Conservation (phyloP, 352 stramenopile genomes). For the Pythium chondricola region DNA sequence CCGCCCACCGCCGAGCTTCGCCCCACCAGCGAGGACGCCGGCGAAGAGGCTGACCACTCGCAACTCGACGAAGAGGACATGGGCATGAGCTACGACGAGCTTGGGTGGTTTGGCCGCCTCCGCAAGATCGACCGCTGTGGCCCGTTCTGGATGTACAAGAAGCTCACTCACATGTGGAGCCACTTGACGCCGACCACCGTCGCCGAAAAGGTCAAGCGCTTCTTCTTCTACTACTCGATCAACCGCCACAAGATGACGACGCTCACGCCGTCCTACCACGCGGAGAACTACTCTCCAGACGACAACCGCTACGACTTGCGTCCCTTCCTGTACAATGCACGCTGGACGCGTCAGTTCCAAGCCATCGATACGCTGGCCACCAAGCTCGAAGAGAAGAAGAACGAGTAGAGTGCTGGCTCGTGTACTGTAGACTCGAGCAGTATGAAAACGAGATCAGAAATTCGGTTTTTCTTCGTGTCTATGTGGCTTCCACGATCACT, state of each 20-base stretch:
- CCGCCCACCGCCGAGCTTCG: conserved; percentile 95
- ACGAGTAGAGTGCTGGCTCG: conserved; percentile 22
- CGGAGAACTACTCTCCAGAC: conserved; percentile 97
- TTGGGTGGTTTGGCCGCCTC: conserved; percentile 93
- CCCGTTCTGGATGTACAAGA: conserved; percentile 93
- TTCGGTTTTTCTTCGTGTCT: neutral
- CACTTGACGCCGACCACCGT: conserved; percentile 73
- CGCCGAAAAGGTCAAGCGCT: conserved; percentile 92
- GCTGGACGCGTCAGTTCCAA: conserved; percentile 94
- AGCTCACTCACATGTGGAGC: conserved; percentile 84
- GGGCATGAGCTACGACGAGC: conserved; percentile 98
- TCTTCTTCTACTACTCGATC: conserved; percentile 97
- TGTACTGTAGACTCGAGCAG: neutral
- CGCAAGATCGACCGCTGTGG: conserved; percentile 95
- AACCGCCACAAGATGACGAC: conserved; percentile 99
- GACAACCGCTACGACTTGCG: conserved; percentile 99
- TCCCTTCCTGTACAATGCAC: conserved; percentile 96
- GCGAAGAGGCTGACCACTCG: conserved; percentile 78
- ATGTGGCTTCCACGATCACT: conserved; percentile 7
- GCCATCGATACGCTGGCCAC: conserved; percentile 90
- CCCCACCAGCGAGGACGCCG: conserved; percentile 60
- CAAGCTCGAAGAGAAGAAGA: conserved; percentile 73
- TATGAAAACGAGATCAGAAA: neutral
- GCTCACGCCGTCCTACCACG: conserved; percentile 97
- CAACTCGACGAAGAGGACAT: conserved; percentile 99